These are phyloP conservation scores for Hanseniaspora osmophila DNA, from an alignment of 805 yeast genomes.

Conservation along the genomic window DNA sequence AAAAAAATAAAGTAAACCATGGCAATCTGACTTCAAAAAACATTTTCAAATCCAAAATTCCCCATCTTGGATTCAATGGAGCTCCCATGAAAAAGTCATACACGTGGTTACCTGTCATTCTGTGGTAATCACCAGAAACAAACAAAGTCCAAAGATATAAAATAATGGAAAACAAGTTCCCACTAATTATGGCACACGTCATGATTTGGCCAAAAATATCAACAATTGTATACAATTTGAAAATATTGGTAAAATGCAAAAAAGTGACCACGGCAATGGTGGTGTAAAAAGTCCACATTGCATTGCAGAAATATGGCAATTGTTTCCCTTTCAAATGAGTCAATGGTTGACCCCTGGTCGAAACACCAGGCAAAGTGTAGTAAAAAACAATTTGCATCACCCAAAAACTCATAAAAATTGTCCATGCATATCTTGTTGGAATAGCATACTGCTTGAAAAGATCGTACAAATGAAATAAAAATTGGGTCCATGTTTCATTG, in stretches of 20 bases:
- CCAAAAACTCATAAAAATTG: conserved; percentile 57
- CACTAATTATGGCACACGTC: conserved; percentile 78
- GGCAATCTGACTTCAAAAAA: conserved; percentile 95
- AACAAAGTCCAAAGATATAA: conserved; percentile 56
- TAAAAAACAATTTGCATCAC: conserved; percentile 58
- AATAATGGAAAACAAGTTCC: conserved; percentile 51
- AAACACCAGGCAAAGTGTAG: conserved; percentile 77
- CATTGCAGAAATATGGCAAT: conserved; percentile 87
- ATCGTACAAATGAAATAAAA: conserved; percentile 29
- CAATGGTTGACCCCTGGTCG: conserved; percentile 92
- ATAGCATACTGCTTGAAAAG: conserved; percentile 38
- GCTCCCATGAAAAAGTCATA: conserved; percentile 97
- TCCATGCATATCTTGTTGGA: conserved; percentile 51
- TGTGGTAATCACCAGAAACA: conserved; percentile 63
- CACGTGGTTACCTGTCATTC: conserved; percentile 81
- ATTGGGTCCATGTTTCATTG: conserved; percentile 33
- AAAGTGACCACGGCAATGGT: conserved; percentile 42
- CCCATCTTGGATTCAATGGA: conserved; percentile 89
- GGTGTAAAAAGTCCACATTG: conserved; percentile 69
- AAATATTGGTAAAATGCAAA: conserved; percentile 61
- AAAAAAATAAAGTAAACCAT: conserved; percentile 80
- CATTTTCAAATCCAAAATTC: conserved; percentile 87
- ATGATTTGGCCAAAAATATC: conserved; percentile 83
- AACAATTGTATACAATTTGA: conserved; percentile 59
- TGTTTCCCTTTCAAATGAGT: conserved; percentile 66